These are phyloP conservation scores for Rubus parviflorus DNA, from an alignment of 306 rosid species.

Conservation along the genomic window DNA sequence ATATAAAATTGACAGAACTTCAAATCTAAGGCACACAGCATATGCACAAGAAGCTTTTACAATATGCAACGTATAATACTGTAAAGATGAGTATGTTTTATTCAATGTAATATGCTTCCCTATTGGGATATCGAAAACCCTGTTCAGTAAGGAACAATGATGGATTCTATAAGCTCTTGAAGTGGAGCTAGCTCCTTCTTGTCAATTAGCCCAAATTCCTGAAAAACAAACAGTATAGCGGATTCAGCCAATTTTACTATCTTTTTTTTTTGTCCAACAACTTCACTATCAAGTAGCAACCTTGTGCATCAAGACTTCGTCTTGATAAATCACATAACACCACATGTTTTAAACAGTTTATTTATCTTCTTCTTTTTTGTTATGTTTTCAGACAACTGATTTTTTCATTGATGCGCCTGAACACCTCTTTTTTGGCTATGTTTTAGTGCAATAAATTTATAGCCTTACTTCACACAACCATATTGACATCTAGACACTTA, in stretches of 20 bases:
- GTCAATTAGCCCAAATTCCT: slow-evolving; percentile 97
- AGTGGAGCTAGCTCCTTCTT: slow-evolving; percentile 99
- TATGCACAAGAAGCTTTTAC: slow-evolving; percentile 30
- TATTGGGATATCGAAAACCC: slow-evolving; percentile 27
- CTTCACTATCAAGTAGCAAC: not conserved
- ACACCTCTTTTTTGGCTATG: not conserved
- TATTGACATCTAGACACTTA: not conserved
- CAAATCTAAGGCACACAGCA: slow-evolving; percentile 19
- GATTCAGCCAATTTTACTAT: not conserved
- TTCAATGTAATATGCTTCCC: slow-evolving; percentile 33
- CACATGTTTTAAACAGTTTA: not conserved
- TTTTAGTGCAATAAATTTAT: not conserved
- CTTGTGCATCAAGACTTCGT: not conserved
- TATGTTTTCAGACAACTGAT: not conserved
- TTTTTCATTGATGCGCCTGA: not conserved
- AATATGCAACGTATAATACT: slow-evolving; percentile 10
- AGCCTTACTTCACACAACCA: not conserved
- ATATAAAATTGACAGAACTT: slow-evolving; percentile 17
- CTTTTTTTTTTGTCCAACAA: too few relatives aligned
- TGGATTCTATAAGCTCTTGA: slow-evolving; percentile 97
- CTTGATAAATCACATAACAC: not conserved
- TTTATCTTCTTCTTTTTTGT: not conserved
- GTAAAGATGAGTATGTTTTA: slow-evolving; percentile 30
- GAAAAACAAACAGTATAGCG: slow-evolving; percentile 24
- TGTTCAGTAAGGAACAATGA: slow-evolving; percentile 73